These are phyloP conservation scores for Orbilia blumenaviensis DNA, from an alignment of 2,329 filamentous ascomycete genomes.

Conservation along the genomic window DNA sequence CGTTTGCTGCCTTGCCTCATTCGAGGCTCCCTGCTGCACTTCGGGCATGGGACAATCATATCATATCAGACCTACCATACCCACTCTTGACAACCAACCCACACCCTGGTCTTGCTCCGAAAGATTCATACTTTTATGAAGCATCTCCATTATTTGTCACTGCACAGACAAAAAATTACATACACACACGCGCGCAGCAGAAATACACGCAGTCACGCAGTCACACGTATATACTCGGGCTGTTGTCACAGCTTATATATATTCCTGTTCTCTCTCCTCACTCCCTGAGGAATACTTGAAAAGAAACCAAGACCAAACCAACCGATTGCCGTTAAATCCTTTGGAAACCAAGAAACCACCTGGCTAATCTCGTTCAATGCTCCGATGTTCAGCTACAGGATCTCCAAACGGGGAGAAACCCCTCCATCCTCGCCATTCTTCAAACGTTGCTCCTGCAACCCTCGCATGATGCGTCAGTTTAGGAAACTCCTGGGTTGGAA, in stretches of 20 bases:
- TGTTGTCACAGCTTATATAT: background rate
- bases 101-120: background rate
- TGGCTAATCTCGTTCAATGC: slow-evolving; percentile 47
- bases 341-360: slow-evolving; percentile 5
- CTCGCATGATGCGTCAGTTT: slow-evolving; percentile 53
- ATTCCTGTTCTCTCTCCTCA: no score
- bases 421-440: slow-evolving; percentile 10
- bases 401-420: slow-evolving; percentile 46
- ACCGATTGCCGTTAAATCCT: background rate
- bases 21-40: slow-evolving; percentile 7
- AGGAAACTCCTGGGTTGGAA: slow-evolving; percentile 53
- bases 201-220: background rate
- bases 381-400: slow-evolving; percentile 51
- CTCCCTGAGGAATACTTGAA: slow-evolving; percentile 3
- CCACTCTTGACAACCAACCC: slow-evolving; percentile 5
- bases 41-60: slow-evolving; percentile 11
- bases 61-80: background rate
- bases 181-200: no score
- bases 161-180: no score
- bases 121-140: slow-evolving; percentile 31
- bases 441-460: slow-evolving; percentile 50
- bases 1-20: slow-evolving; percentile 10
- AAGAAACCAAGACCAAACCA: background rate
- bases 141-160: background rate
- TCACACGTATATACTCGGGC: background rate